These are phyloP conservation scores for Ceratocystis ficicola DNA, from an alignment of 2,329 filamentous ascomycete genomes.

Conservation along the genomic window DNA sequence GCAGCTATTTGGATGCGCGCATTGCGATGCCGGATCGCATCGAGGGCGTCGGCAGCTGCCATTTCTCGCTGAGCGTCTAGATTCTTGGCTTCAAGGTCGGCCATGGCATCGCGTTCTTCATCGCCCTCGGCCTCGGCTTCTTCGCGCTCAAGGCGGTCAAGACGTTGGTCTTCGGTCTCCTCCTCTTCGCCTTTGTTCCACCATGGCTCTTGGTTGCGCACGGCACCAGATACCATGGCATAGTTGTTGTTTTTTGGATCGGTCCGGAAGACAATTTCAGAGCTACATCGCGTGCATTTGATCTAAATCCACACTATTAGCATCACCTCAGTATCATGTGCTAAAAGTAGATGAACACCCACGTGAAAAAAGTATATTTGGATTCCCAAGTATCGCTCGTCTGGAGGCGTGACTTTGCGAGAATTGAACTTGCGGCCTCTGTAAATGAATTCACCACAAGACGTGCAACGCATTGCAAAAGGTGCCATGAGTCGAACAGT, in stretches of 20 bases:
- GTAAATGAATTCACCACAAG: conserved; percentile 68
- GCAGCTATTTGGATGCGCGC: conserved; percentile 69
- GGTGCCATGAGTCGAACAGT: conserved; percentile 71
- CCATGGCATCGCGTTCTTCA: conserved; percentile 82
- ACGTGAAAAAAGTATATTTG: conserved; percentile 69
- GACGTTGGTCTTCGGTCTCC: conserved; percentile 75
- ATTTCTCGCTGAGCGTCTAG: conserved; percentile 88
- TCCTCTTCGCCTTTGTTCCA: conserved; percentile 47
- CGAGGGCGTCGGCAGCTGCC: conserved; percentile 88
- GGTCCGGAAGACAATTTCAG: conserved; percentile 84
- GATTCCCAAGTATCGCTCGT: conserved; percentile 80
- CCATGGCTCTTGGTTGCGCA: conserved; percentile 92
- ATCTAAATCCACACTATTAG: conserved; percentile 35
- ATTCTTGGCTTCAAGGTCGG: conserved; percentile 86
- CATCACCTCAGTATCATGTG: neutral
- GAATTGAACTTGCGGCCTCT: conserved; percentile 93
- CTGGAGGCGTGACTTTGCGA: conserved; percentile 76
- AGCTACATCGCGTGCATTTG: conserved; percentile 72
- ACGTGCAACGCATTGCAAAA: conserved; percentile 35
- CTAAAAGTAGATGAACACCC: conserved; percentile 30
- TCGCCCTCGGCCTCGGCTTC: conserved; percentile 50
- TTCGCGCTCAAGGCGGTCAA: conserved; percentile 72
- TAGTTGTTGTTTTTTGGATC: conserved; percentile 96
- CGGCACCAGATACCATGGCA: conserved; percentile 64
- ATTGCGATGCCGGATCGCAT: conserved; percentile 87